phyloP scores from a whole-genome alignment of 495 filamentous ascomycete genomes.

The Aspergillus sparsus region DNA sequence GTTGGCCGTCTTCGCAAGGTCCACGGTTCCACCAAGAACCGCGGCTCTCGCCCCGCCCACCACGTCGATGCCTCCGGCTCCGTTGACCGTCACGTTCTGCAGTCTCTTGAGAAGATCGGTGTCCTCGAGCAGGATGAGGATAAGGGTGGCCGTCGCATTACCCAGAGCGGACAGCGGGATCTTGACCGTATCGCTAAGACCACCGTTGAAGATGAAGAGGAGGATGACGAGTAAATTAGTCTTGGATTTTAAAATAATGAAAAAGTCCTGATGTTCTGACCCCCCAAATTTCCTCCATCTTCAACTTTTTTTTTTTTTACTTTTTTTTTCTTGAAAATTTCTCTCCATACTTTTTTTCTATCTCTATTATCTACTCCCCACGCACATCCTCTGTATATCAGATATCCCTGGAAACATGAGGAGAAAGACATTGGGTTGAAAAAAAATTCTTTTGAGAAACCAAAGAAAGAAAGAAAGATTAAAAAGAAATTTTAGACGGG shows the following conservation, averaged over 20 bases:
- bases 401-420: constrained; percentile 8
- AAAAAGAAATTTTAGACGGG: neutral
- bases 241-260: constrained; percentile 33
- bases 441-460: neutral
- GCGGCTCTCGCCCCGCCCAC: constrained; percentile 84
- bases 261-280: constrained; percentile 41
- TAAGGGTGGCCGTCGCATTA: constrained; percentile 95
- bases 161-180: constrained; percentile 96
- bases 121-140: constrained; percentile 96
- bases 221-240: constrained; percentile 52
- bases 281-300: constrained; percentile 29
- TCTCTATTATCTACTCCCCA: constrained; percentile 6
- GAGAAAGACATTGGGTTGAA: constrained; percentile 5
- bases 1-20: constrained; percentile 89
- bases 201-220: constrained; percentile 55
- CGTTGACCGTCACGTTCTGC: constrained; percentile 94
- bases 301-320: constrained; percentile 10
- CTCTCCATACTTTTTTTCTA: constrained; percentile 12
- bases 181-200: constrained; percentile 79
- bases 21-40: constrained; percentile 96
- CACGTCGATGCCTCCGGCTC: constrained; percentile 93
- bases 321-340: constrained; percentile 15
- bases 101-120: constrained; percentile 98
- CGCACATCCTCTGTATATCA: neutral
- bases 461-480: too few species aligned